Conservation (phyloP, 192 early-diverging fungal species). For the Podochytrium sp. region DNA sequence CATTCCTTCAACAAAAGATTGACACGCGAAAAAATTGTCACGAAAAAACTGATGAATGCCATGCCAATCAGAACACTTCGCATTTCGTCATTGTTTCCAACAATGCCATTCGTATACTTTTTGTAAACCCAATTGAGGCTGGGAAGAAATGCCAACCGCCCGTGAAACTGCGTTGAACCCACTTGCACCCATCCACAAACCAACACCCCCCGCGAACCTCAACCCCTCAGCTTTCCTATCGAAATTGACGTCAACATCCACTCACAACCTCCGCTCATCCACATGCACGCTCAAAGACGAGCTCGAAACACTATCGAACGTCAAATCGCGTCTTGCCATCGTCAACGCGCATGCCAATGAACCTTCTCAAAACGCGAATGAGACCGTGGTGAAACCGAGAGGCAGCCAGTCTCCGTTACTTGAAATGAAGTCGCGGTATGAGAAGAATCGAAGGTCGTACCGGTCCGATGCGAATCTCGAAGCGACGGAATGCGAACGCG, state of each 20-base stretch:
- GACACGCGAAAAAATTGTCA: background rate
- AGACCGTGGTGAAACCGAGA: no score
- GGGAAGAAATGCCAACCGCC: no score
- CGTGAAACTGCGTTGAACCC: no score
- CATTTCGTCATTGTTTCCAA: background rate
- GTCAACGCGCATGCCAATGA: background rate
- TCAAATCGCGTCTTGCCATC: background rate
- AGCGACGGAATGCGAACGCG: background rate
- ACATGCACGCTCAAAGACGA: slow-evolving; percentile 9
- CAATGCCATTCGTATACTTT: background rate
- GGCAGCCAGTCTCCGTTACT: no score
- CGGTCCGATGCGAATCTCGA: background rate
- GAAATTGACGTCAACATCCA: background rate
- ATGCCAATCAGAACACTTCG: background rate
- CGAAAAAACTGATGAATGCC: background rate
- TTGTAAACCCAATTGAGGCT: no score
- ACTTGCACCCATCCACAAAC: background rate
- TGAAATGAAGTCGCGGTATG: background rate
- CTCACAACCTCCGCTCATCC: background rate
- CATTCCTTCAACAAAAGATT: background rate
- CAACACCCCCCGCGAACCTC: background rate
- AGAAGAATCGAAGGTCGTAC: background rate
- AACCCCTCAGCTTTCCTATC: background rate
- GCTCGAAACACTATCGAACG: background rate
- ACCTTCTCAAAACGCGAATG: background rate